Percentiles rank a stretch among this genome's conserved stretches.
Conservation (phyloP, 2,329 filamentous ascomycete species). For the Claviceps monticola region DNA sequence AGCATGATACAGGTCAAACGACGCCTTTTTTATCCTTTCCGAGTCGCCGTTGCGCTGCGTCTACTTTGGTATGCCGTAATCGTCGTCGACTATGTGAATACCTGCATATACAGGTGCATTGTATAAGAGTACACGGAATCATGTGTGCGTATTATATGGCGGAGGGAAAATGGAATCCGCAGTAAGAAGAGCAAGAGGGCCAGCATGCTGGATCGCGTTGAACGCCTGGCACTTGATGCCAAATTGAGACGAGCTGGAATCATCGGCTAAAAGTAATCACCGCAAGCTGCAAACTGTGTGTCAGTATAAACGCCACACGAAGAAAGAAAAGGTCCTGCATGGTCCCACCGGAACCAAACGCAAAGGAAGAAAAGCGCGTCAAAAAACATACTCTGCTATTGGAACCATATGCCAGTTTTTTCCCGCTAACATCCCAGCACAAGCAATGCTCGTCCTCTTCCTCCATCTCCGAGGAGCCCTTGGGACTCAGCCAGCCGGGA, state of each 20-base stretch:
- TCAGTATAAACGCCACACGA: neutral
- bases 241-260: neutral
- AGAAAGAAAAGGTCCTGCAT: neutral
- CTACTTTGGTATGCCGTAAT: neutral
- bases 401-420: slow-evolving; percentile 48
- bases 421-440: slow-evolving; percentile 47
- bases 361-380: neutral
- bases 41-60: neutral
- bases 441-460: slow-evolving; percentile 49
- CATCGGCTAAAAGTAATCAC: slow-evolving; percentile 36
- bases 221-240: neutral
- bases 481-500: slow-evolving; percentile 45
- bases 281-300: slow-evolving; percentile 22
- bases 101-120: neutral
- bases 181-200: neutral
- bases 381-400: slow-evolving; percentile 42
- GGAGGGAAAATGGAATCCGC: neutral
- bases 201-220: slow-evolving; percentile 1
- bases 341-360: neutral
- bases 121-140: neutral
- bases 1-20: neutral
- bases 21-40: neutral
- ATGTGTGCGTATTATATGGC: neutral
- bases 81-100: neutral
- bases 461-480: slow-evolving; percentile 35